A percentile compares a stretch with the other conserved stretches of the same genome.
These are phyloP conservation scores for Vaccinium vitisidaea DNA, from an alignment of 148 eudicot genomes.

Conservation along the genomic window DNA sequence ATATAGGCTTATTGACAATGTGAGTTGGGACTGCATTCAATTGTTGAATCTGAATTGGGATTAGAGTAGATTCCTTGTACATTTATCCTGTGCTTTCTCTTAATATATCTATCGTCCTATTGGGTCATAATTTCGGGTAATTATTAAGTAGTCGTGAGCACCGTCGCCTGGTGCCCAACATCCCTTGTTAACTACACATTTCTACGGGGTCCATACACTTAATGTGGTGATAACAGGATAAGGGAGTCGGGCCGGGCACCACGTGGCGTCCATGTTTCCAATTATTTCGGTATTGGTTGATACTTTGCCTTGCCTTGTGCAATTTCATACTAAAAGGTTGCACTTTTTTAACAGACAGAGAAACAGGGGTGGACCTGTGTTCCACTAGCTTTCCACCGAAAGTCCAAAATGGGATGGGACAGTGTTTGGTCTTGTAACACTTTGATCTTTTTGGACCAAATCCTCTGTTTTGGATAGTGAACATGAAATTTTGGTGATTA, in stretches of 20 bases:
- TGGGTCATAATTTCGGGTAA: not conserved
- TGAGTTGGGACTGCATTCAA: not conserved
- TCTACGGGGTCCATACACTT: no score
- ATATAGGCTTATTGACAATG: not conserved
- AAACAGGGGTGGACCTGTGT: not conserved
- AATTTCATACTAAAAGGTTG: not conserved
- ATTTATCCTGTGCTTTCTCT: not conserved
- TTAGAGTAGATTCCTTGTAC: not conserved
- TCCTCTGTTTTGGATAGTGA: no score
- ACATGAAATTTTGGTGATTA: no score
- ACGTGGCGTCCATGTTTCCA: no score
- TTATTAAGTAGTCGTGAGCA: no score
- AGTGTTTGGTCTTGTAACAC: not conserved
- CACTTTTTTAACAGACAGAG: not conserved
- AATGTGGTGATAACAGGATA: no score
- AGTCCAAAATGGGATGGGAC: not conserved
- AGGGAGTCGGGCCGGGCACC: no score
- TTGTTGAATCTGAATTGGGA: not conserved
- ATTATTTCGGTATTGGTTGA: not conserved
- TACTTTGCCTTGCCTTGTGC: not conserved
- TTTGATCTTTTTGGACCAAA: no score
- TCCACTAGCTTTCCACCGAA: slow-evolving; percentile 9
- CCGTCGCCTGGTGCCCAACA: no score
- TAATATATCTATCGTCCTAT: not conserved
- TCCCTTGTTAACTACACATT: no score